phyloP scores from a whole-genome alignment of 129 eudicot genomes.

The Sambucus nigra region DNA sequence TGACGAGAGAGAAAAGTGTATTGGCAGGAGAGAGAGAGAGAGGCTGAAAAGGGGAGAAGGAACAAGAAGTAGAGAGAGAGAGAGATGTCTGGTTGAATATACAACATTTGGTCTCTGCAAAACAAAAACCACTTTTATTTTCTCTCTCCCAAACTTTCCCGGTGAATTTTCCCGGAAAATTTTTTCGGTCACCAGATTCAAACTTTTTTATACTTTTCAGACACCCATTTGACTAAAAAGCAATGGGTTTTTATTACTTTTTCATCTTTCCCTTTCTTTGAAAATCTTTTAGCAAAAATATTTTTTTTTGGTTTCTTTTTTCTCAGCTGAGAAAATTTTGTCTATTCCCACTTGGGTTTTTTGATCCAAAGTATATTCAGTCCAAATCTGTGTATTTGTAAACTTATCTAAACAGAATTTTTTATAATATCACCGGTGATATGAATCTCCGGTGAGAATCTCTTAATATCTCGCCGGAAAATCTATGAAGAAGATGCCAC shows the following conservation, averaged over 20 bases:
- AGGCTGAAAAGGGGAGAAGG: constrained; percentile 3
- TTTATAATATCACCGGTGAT: constrained; percentile 12
- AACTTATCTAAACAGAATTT: no score
- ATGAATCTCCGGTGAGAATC: constrained; percentile 25
- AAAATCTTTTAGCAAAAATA: background rate
- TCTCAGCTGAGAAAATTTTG: constrained; percentile 11
- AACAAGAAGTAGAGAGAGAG: constrained; percentile 6
- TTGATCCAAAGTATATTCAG: constrained; percentile 12
- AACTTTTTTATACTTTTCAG: background rate
- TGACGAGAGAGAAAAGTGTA: constrained; percentile 11
- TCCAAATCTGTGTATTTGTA: background rate
- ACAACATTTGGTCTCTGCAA: constrained; percentile 49
- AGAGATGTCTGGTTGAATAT: constrained; percentile 23
- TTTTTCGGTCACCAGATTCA: background rate
- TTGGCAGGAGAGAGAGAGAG: background rate
- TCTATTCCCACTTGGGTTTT: background rate
- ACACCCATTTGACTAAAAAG: background rate
- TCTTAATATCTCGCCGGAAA: constrained; percentile 3
- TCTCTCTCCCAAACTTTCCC: constrained; percentile 30
- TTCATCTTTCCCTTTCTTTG: constrained; percentile 2
- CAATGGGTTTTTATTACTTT: constrained; percentile 7
- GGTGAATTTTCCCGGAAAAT: constrained; percentile 20
- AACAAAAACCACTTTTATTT: constrained; percentile 25
- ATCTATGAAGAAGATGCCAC: constrained; percentile 45
- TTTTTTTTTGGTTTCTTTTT: background rate